Base-by-base conservation (phyloP, 2,329 filamentous ascomycete species). In the Paraphaeosphaeria sporulosa region DNA sequence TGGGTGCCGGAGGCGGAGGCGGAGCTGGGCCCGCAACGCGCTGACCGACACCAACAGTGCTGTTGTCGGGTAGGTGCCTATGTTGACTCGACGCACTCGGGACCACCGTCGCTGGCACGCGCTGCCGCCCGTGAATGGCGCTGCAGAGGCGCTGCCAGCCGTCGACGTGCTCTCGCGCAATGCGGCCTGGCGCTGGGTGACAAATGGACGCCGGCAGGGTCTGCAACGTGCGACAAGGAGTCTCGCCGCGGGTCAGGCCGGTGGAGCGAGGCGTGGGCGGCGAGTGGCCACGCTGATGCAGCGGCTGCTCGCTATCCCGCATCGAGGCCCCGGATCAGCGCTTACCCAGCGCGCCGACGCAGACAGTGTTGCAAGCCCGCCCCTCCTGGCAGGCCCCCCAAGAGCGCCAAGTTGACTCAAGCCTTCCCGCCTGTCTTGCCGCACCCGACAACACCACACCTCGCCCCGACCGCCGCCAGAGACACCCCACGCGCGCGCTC, bases 361-460 rank as follows among this genome's bases (percentile, higher is more conserved):
- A 63, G 59, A 38, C 54, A 52, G 55, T 43, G 63, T 67, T 55
- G 55, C 63, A 64, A 57, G 34, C 27, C 10, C 30, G 23, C 34
- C 48, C 48, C 32, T 34, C 30, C 30, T 12, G 25, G 25, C 30
- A 8, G 10, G 30, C 30, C 30, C 23, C 59, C 54, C 52, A 58
- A 62, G 53, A 64, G 50, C 51, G 68, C 64, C 66, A 65, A 69
- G 64, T 53, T 47, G 48, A 64, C 67, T 67, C 69, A 69, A 70
- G 69, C 64, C 64, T 66, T 62, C 61, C 55, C 36, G 51, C 55
- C 57, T 60, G 63, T 65, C 66, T 67, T 63, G 65, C 65, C 64
- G 66, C 64, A 62, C 64, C 64, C 53, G 52, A 38, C 27, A 46
- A 58, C 61, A 53, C 56, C 59, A 49, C 38, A 44, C 19, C 19